These are phyloP conservation scores for Piper betle DNA, from an alignment of 164 flowering plant genomes.

Conservation along the genomic window DNA sequence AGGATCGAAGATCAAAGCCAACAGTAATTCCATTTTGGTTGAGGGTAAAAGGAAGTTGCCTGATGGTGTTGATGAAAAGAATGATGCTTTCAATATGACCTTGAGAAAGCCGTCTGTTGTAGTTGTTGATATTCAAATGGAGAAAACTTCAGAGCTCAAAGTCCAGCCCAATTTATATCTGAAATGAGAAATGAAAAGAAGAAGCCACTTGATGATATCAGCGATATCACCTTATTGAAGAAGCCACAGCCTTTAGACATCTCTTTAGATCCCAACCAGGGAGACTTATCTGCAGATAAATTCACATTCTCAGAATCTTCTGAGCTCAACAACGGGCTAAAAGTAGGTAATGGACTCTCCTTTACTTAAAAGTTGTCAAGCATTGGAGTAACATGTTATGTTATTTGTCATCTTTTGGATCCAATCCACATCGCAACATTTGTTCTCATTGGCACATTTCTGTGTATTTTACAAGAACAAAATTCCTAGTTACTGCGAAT, in stretches of 20 bases:
- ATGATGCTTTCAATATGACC: constrained; percentile 42
- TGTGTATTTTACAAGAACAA: no score
- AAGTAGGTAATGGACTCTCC: constrained; percentile 23
- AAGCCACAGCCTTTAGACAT: constrained; percentile 8
- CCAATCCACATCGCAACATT: no score
- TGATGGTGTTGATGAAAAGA: constrained; percentile 12
- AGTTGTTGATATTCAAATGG: constrained; percentile 22
- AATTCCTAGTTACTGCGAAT: no score
- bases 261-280: constrained; percentile 2
- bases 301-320: constrained; percentile 5
- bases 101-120: constrained; percentile 49
- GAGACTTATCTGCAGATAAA: constrained; percentile 5
- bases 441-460: no score
- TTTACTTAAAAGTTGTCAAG: background rate
- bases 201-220: constrained; percentile 15
- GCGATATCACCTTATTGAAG: constrained; percentile 28
- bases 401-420: background rate
- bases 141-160: constrained; percentile 15
- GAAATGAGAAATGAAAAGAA: constrained; percentile 34
- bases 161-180: constrained; percentile 29
- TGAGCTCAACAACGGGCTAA: constrained; percentile 7
- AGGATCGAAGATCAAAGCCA: constrained; percentile 30
- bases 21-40: constrained; percentile 6
- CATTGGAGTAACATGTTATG: background rate
- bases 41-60: constrained; percentile 20